Base-by-base conservation (phyloP, 768 basidiomycete species). In the Boletales sp. region DNA sequence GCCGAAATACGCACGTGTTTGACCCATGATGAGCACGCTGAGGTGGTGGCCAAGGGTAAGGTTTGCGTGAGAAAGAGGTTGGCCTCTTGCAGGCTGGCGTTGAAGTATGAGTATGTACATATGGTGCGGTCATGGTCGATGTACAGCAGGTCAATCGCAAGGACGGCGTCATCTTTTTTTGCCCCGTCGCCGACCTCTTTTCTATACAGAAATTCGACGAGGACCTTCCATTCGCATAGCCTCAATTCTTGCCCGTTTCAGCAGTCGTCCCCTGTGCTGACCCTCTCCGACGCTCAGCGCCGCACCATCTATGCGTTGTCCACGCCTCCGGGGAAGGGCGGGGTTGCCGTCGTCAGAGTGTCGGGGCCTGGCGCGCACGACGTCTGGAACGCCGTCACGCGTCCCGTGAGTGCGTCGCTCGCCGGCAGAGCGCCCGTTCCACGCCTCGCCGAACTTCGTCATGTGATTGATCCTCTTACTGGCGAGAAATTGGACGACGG, bases 271-370 rank as follows among this genome's bases (percentile, higher is more conserved):
- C 31, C 33, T 41, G 19, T 11, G 25, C 57, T 65, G 8, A 62
- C 65, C 0, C 65, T 57, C 38, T 78, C 77, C 11, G 73, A 76
- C 41, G 69, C 84, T 6, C 86, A 90, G 62, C 72, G 76, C n/a
- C 60, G 68, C 19, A 94, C 93, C 3, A 90, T 95, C 41, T 95
- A 87, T 63, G 93, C 92, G 2, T 75, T 94, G 25, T 90, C 92
- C 0, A 93, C 91, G 0, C 89, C 92, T 2, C 82, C 87, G 3
- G 93, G 91, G 1, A 91, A 85, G 54, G 90, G 80, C 4, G 93
- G 92, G 14, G 78, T 95, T 15, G 90, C 84, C 1, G 83, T 95
- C 35, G 71, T 94, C 45, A 78, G 93, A 50, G 72, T 95, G 9
- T 93, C 91, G 2, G 93, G 93, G 0, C 88, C 89, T 1, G 80